Conservation (phyloP, 768 basidiomycete genomes). For the Auriculariales sp. region DNA sequence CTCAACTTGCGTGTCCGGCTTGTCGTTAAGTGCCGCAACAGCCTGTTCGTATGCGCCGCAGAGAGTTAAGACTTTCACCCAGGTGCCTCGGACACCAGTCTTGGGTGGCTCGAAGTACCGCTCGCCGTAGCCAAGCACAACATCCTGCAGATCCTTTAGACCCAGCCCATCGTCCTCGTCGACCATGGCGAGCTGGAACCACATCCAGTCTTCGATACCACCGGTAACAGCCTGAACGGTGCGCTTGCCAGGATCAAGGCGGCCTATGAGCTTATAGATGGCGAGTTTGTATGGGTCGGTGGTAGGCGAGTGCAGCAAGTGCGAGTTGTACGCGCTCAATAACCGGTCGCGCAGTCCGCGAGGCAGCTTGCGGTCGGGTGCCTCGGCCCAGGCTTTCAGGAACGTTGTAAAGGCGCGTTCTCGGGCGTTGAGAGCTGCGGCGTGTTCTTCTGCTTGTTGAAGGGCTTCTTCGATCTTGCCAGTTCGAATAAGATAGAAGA, state of each 20-base stretch:
- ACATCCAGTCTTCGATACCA: slow-evolving; percentile 96
- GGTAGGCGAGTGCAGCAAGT: slow-evolving; percentile 77
- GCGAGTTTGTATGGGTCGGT: slow-evolving; percentile 94
- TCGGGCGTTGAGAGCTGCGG: slow-evolving; percentile 55
- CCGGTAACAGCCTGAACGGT: slow-evolving; percentile 73
- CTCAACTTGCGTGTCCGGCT: slow-evolving; percentile 76
- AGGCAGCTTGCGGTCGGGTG: slow-evolving; percentile 58
- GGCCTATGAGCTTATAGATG: slow-evolving; percentile 89
- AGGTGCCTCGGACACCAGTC: slow-evolving; percentile 41
- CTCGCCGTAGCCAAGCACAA: slow-evolving; percentile 63
- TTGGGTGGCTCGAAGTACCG: slow-evolving; percentile 64
- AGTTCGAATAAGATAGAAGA: slow-evolving; percentile 84
- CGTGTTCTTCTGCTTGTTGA: slow-evolving; percentile 53
- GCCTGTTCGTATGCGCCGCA: slow-evolving; percentile 71
- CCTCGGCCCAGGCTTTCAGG: slow-evolving; percentile 73
- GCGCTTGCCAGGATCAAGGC: slow-evolving; percentile 68
- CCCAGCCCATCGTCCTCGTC: slow-evolving; percentile 75
- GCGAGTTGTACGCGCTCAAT: slow-evolving; percentile 65
- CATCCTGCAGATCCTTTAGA: slow-evolving; percentile 58
- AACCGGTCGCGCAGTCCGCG: slow-evolving; percentile 69
- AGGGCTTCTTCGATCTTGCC: slow-evolving; percentile 75
- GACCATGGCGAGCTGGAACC: slow-evolving; percentile 92
- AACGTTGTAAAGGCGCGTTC: slow-evolving; percentile 75
- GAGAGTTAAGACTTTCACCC: slow-evolving; percentile 75
- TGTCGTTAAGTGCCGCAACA: slow-evolving; percentile 79